Evolutionary conservation across 2,329 filamentous ascomycete genomes (phyloP), one percentile per base, ranked within the genome.

Genomic region (Penicillium sp.): DNA sequence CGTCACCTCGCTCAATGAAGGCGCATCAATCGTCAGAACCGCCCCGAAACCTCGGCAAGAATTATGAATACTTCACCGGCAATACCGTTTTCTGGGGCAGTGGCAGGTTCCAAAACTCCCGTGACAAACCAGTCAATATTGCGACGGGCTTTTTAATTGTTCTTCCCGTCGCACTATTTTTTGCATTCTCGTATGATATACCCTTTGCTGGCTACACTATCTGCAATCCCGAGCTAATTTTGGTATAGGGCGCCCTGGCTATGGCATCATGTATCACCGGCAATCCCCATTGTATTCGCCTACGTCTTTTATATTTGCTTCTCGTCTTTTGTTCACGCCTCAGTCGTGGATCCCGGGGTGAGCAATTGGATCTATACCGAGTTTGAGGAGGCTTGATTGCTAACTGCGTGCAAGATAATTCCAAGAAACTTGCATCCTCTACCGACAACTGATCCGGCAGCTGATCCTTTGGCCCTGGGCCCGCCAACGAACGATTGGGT

Each of bases 401-500:
- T 47, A 60, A 62, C 58, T 48, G 28, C 55, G 35, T 52, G 54
- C 30, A n/a, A 95, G 91, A 96, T 97, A 60, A 79, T 97, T 35
- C 94, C 94, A 18, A 88, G 94, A 62, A 96, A 97, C 70, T 77
- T 97, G 38, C 93, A 99, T 68, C 87, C 85, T 45, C 91, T 96
- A 69, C 91, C 92, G n/a, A 85, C 88, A 1, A 72, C 82, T 24
- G 83, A 87, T 65, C 84, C 87, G 48, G 82, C 88, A 63, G 88
- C 92, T 38, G 92, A 97, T 68, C 91, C 91, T 5, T 78, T 97
- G 40, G 83, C 85, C 35, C 75, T 95, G 45, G 91, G 89, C 1
- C 93, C 92, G 18, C 85, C 91, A 1, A 94, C 89, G 6, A 97
- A 90, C 52, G 91, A 96, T 71, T 99, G 94, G 94, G 89, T 90